Base-by-base conservation (phyloP, 1,284 basidiomycete genomes). In the Calocybe gambosa region DNA sequence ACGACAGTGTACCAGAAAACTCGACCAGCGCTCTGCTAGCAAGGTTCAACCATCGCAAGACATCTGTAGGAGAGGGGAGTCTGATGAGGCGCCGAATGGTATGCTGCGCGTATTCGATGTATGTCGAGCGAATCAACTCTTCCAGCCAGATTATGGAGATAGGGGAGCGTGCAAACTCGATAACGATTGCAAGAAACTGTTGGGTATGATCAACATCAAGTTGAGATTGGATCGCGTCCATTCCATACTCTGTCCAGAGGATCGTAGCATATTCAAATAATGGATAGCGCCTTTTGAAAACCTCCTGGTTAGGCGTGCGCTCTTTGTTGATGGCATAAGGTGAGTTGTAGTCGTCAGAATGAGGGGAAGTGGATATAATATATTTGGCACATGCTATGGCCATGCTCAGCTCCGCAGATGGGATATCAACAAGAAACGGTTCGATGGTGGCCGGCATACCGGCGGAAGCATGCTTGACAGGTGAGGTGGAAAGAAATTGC, bases 401-500 rank as follows among this genome's bases (percentile, higher is more conserved):
- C 18, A 38, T 38, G 5, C 2, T 20, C 18, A 19, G 3, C 13
- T 38, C 19, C 5, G 19, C 10, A 38, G 19, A 23, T 19, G 16
- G 36, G 4, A 38, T 16, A 21, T 38, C 36, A 13, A 38, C 36
- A 2, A 38, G 40, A 19, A 31, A 19, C 15, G 40, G 21, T 3
- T 25, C 18, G 10, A 23, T 13, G 12, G 15, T 5, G 21, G 3
- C 21, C 10, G 31, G 10, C 10, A 5, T 13, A 34, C 3, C 12
- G 12, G 4, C 16, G 3, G n/a, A 6, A 16, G 13, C 9, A n/a
- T 25, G 12, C n/a, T 13, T 26, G 21, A 8, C 10, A 8, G 23
- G 21, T n/a, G 13, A 5, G 15, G 39, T 25, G 5, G 20, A 26
- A 18, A 46, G 29, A n/a, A 46, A 46, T 10, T 46, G 45, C 13